These are phyloP conservation scores for Vicia sativa DNA, from an alignment of 306 rosid species.

Conservation along the genomic window DNA sequence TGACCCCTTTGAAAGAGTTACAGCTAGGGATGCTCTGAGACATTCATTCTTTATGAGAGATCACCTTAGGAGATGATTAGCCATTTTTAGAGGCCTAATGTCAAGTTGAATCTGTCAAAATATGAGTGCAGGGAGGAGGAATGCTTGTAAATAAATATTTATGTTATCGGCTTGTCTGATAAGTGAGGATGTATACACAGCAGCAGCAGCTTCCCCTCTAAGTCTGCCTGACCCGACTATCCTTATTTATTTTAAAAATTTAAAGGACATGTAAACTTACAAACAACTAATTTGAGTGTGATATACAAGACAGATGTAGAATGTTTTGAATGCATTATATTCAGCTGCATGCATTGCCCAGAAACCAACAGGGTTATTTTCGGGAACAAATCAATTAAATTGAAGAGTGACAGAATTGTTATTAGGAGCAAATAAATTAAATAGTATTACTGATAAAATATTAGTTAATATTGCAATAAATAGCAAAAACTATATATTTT, in stretches of 20 bases:
- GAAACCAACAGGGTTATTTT: background rate
- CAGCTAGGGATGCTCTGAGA: constrained; percentile 76
- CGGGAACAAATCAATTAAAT: background rate
- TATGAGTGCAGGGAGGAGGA: constrained; percentile 1
- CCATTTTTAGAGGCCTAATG: constrained; percentile 22
- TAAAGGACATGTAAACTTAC: constrained; percentile 2
- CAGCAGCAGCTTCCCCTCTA: constrained; percentile 14
- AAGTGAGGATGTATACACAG: background rate
- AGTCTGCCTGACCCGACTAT: background rate
- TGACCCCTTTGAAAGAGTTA: constrained; percentile 71
- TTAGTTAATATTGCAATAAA: too few species aligned
- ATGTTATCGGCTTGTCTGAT: background rate
- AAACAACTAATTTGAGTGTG: background rate
- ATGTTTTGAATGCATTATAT: background rate
- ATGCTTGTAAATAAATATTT: constrained; percentile 12
- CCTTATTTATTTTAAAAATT: background rate
- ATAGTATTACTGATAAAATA: too few species aligned
- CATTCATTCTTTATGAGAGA: constrained; percentile 81
- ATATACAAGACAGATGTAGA: background rate
- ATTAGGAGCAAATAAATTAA: too few species aligned
- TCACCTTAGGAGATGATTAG: constrained; percentile 46
- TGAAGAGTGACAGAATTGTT: too few species aligned
- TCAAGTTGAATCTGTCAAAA: background rate
- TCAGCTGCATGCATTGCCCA: background rate
- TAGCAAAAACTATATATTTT: too few species aligned